Evolutionary conservation across 768 basidiomycete genomes (phyloP), one percentile per base, ranked within the genome.

Genomic region (Amanita pseudoporphyria): DNA sequence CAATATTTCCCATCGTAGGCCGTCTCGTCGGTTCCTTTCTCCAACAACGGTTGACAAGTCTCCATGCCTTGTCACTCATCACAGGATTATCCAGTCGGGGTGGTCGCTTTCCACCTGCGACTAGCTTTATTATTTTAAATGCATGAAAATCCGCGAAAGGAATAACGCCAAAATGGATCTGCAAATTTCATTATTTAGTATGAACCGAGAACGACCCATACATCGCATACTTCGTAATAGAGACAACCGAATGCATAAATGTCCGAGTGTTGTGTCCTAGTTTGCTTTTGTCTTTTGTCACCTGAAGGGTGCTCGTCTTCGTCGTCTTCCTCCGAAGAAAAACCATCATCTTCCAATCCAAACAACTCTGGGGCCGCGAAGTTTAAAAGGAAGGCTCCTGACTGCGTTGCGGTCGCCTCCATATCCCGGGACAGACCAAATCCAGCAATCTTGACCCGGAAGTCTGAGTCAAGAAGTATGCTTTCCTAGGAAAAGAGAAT

Each of bases 201-300:
- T n/a, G n/a, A 3, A 35, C 7, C 18, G 18, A 22, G 5, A 18
- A 14, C 3, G 10, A 18, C 5, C 1, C 5, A 12, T 7, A n/a
- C 16, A 9, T 24, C 3, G 7, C 43, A 6, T 10, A 45, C 45
- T n/a, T 45, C 45, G 21, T 45, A 45, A 35, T 45, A 45, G 16
- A 45, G 45, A 35, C 31, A 45, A 6, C 31, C 45, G 35, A 45
- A 45, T 12, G 45, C 32, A 35, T 33, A 45, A 18, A 45, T 19
- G 28, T 45, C 45, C 28, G 43, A 31, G n/a, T 45, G 32, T 3
- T 45, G 16, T 22, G 45, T 45, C 14, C 45, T 6, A 0, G 9
- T 18, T 13, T 9, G 24, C 13, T 21, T 14, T 12, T 43, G 6
- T 26, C 28, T 24, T 3, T 24, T 16, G 7, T 43, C 22, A 7